Base-by-base conservation (phyloP, 169 alveolate species). In the Plasmodium billcollinsi region DNA sequence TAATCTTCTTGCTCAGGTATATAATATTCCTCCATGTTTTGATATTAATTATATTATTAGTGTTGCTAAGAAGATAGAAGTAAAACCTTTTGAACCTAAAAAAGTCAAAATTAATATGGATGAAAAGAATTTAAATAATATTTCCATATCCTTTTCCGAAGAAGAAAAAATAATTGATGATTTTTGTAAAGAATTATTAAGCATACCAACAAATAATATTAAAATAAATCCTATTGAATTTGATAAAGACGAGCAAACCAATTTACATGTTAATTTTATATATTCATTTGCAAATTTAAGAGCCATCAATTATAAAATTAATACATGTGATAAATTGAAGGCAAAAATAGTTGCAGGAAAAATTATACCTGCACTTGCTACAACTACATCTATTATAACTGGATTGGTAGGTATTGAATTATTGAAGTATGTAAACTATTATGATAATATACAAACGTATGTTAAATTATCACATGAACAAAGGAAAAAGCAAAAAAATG, bases 321-420 rank as follows among this genome's bases (percentile, higher is more conserved):
- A 93, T 72, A 99, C 98, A 74, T 96, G 98, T 75, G 97, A 96
- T 72, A 95, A 96, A 50, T 71, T 94, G 92, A 97, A 98, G 96
- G 98, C 99, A 20, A 99, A 99, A 93, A 96, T 99, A 97, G 98
- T 98, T 39, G 99, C 99, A 11, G 99, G 99, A 24, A 98, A 98
- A 93, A 99, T 99, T 74, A 98, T 99, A 43, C 99, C 99, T 21
- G 99, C 99, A 62, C 97, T 99, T 59, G 99, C 99, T 58, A 99
- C 99, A 24, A 99, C 99, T 21, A 99, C 99, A 14, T 99, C 99
- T 33, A 98, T 98, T 98, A 96, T 98, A 66, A 98, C 99, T 14
- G 99, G 99, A 1, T 93, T 98, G 76, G 99, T 98, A 8, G 96
- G 98, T 61, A 92, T 97, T 33, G 99, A 98, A 92, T 89, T 98